Conservation (phyloP, 1,284 basidiomycete genomes). For the Cutaneotrichosporon curvatum region DNA sequence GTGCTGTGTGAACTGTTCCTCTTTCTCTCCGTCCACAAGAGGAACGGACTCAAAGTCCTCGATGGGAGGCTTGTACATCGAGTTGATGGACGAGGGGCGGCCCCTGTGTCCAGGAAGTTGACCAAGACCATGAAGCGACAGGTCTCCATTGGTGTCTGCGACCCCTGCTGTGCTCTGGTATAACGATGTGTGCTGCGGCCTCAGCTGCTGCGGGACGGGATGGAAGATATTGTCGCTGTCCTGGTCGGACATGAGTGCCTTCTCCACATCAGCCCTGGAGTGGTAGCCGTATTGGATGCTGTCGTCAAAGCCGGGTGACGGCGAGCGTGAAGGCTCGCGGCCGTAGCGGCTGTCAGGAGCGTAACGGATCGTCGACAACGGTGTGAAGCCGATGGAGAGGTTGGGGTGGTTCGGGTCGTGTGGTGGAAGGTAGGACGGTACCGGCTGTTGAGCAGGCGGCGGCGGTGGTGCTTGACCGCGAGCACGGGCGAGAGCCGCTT, state of each 20-base stretch:
- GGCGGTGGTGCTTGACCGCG: slow-evolving; percentile 6
- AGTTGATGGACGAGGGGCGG: slow-evolving; percentile 7
- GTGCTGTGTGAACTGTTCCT: slow-evolving; percentile 55
- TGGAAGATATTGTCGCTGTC: slow-evolving; percentile 6
- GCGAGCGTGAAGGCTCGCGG: slow-evolving; percentile 25
- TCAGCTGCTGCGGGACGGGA: slow-evolving; percentile 1
- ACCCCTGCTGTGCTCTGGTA: slow-evolving; percentile 1
- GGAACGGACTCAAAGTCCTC: slow-evolving; percentile 16
- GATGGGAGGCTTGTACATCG: slow-evolving; percentile 12
- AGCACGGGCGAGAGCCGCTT: slow-evolving; percentile 35
- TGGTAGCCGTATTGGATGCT: slow-evolving; percentile 12
- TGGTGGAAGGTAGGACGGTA: slow-evolving; percentile 33
- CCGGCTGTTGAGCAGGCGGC: slow-evolving; percentile 17
- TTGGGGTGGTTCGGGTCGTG: slow-evolving; percentile 41
- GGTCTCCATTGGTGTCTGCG: slow-evolving; percentile 12
- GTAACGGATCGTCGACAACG: slow-evolving; percentile 29
- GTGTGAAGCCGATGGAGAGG: slow-evolving; percentile 29
- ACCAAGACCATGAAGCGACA: slow-evolving; percentile 6
- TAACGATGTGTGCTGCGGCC: not conserved
- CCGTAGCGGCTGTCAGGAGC: slow-evolving; percentile 9
- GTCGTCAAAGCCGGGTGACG: slow-evolving; percentile 29
- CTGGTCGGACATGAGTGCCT: slow-evolving; percentile 23
- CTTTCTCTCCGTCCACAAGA: slow-evolving; percentile 9
- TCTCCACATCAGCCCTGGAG: slow-evolving; percentile 24
- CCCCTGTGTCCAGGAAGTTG: not conserved